These are phyloP conservation scores for Linnemannia schmuckeri DNA, from an alignment of 192 early-diverging fungal genomes.

Conservation along the genomic window DNA sequence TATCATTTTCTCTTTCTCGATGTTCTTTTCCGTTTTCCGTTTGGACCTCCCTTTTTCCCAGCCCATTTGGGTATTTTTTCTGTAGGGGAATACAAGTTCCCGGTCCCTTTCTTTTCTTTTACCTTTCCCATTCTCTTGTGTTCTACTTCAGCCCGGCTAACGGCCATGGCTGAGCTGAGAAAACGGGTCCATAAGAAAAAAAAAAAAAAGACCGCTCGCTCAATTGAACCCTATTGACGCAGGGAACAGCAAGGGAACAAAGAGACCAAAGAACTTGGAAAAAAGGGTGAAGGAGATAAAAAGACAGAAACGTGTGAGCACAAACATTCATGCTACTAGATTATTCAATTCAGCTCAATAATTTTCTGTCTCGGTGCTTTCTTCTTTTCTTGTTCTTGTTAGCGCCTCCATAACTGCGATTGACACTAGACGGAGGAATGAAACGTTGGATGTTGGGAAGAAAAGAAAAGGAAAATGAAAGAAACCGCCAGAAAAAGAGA, in stretches of 20 bases:
- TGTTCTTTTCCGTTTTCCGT: not conserved
- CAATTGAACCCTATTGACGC: conserved; percentile 6
- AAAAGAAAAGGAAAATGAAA: no score
- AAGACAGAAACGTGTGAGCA: conserved; percentile 1
- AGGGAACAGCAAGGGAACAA: not conserved
- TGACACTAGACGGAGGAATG: no score
- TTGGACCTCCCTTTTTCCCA: not conserved
- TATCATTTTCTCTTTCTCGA: not conserved
- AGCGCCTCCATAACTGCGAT: no score
- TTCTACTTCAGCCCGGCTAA: not conserved
- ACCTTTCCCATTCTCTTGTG: not conserved
- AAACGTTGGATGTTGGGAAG: no score
- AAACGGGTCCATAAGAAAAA: not conserved
- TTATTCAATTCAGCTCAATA: no score
- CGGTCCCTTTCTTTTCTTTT: not conserved
- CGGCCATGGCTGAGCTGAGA: not conserved
- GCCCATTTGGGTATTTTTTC: not conserved
- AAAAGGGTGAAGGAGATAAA: not conserved
- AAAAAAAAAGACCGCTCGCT: not conserved
- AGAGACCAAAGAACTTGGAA: no score
- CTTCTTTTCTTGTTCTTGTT: no score
- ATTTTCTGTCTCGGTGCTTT: no score
- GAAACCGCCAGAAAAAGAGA: no score
- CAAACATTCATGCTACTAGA: no score
- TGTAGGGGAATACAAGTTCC: not conserved